Base-by-base conservation (phyloP, 495 filamentous ascomycete genomes). In the Evansstolkia leycettana region DNA sequence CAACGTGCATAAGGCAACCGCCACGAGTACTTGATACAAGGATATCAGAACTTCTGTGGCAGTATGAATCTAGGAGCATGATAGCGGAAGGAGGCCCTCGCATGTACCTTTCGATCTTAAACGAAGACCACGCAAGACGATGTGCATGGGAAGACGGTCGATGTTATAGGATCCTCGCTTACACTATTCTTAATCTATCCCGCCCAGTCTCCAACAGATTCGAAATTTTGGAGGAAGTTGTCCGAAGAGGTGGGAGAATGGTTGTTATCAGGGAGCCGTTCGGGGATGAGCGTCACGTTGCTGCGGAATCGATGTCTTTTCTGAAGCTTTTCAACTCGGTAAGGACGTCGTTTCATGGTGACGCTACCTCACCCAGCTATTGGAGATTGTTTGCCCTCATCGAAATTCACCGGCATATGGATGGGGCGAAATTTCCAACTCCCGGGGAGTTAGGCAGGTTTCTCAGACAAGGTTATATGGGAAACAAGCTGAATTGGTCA, bases 61-160 rank as follows among this genome's bases (percentile, higher is more conserved):
- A 60, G 33, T 61, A 44, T 31, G 40, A 50, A 34, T 27, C 39
- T 7, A 7, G 19, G 41, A 12, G 28, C 30, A 10, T 50, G 50
- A 18, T 34, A 13, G 12, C n/a, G 17, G 20, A 28, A 2, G 30
- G 37, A 15, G 29, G 36, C 16, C 52, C 50, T 6, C 53, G 62
- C 26, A 63, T 82, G 24, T 83, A 75, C 39, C 62, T 84, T 6
- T 69, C 74, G 0, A 54, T 70, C 19, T 45, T 81, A 1, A 50
- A 70, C 10, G 79, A 84, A 38, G 75, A 68, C 39, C 70, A 69
- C 24, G 34, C 58, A 5, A 63, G 73, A 25, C 64, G 64, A 25
- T 82, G 73, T 41, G 74, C 76, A 2, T 88, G 82, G 82, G 64
- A 64, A 35, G 41, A 64, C 9, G 77, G 76, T 34, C 65, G 62